Evolutionary conservation across 78 protist species (phyloP).

Genomic region (Emiliania huxleyi): DNA sequence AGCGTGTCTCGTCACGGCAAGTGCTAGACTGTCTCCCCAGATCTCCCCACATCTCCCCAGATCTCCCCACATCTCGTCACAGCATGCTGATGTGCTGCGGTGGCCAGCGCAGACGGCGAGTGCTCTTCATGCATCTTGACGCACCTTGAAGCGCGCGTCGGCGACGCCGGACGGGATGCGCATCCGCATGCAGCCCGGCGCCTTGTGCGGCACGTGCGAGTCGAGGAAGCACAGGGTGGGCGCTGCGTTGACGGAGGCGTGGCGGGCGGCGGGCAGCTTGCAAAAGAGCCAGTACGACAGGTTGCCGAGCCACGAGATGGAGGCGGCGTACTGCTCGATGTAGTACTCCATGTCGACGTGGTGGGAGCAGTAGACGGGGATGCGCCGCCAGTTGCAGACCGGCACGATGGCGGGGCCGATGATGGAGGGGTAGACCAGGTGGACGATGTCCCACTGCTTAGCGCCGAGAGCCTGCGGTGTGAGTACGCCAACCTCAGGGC

Average conservation of each 20-base stretch:
- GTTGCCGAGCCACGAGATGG: background rate
- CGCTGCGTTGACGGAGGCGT: background rate
- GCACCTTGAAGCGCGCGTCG: background rate
- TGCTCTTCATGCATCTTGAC: too few relatives aligned
- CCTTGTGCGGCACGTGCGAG: background rate
- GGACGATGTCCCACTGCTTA: slow-evolving; percentile 36
- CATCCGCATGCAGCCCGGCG: background rate
- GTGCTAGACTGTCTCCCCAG: too few relatives aligned
- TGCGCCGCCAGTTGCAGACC: slow-evolving; percentile 5
- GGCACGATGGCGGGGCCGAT: background rate
- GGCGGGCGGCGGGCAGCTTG: background rate
- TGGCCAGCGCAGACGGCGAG: too few relatives aligned
- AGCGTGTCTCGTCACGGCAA: too few relatives aligned
- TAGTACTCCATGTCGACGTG: slow-evolving; percentile 19
- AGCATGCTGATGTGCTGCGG: too few relatives aligned
- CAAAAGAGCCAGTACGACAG: background rate
- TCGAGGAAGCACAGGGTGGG: background rate
- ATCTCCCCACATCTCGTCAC: too few relatives aligned
- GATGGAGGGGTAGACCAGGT: slow-evolving; percentile 25
- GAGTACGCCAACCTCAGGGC: too few relatives aligned
- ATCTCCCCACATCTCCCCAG: too few relatives aligned
- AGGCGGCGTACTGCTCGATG: background rate
- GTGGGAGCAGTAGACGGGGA: background rate
- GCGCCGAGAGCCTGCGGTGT: too few relatives aligned
- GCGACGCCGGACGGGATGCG: slow-evolving; percentile 23